Evolutionary conservation across 1,284 basidiomycete genomes (phyloP).

Genomic region (Ceratobasidium sp.): DNA sequence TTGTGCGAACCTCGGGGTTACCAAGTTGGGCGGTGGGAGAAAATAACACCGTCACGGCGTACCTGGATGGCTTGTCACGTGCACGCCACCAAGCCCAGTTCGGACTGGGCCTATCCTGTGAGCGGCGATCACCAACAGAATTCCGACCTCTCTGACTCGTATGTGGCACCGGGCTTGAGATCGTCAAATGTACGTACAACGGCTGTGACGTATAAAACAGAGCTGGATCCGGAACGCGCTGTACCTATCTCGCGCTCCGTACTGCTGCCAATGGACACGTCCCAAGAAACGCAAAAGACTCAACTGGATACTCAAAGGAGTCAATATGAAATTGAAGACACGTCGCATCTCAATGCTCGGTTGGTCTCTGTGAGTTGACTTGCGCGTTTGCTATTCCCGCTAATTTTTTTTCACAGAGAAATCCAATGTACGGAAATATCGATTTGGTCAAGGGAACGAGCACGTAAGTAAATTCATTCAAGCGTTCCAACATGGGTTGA

Average conservation of each 20-base stretch:
- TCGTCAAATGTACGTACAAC: slow-evolving; percentile 41
- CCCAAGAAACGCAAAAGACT: slow-evolving; percentile 37
- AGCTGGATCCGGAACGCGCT: slow-evolving; percentile 1
- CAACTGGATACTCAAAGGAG: slow-evolving; percentile 34
- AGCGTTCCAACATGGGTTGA: neutral
- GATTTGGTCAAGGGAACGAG: slow-evolving; percentile 29
- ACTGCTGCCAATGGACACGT: slow-evolving; percentile 5
- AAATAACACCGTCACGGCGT: neutral
- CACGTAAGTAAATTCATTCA: slow-evolving; percentile 1
- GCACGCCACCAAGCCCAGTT: neutral
- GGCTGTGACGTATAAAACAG: slow-evolving; percentile 17
- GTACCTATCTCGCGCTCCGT: neutral
- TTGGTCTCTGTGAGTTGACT: slow-evolving; percentile 13
- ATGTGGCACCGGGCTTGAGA: slow-evolving; percentile 1
- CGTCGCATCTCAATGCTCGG: slow-evolving; percentile 35
- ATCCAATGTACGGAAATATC: slow-evolving; percentile 29
- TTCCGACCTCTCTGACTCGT: neutral
- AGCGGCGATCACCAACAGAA: slow-evolving; percentile 8
- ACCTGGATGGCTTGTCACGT: slow-evolving; percentile 13
- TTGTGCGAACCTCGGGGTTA: neutral
- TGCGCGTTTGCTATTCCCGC: neutral
- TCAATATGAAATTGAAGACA: slow-evolving; percentile 39
- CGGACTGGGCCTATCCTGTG: neutral
- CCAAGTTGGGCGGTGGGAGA: neutral
- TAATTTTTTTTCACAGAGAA: slow-evolving; percentile 10